Evolutionary conservation across 2,329 filamentous ascomycete species (phyloP).

Genomic region (Ophiostoma australiae): DNA sequence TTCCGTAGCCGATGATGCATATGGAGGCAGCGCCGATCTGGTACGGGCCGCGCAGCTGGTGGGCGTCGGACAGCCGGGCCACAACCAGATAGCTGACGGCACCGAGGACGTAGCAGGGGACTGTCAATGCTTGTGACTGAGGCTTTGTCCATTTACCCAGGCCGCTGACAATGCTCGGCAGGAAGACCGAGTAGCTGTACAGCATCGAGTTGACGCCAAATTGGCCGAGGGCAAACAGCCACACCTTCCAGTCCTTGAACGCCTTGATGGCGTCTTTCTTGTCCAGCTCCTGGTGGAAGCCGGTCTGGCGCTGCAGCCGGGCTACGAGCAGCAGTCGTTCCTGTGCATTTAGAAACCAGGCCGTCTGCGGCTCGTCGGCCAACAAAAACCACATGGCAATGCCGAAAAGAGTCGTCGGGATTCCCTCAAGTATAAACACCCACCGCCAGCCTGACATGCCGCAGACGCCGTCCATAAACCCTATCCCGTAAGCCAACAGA

Average conservation of each 20-base stretch:
- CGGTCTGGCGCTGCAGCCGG: slow-evolving; percentile 18
- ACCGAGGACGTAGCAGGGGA: slow-evolving; percentile 34
- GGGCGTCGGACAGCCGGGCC: slow-evolving; percentile 31
- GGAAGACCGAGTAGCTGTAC: slow-evolving; percentile 32
- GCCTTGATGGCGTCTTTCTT: slow-evolving; percentile 11
- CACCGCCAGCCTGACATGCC: slow-evolving; percentile 39
- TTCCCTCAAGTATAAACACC: slow-evolving; percentile 51
- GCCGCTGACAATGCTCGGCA: slow-evolving; percentile 36
- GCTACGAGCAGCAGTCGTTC: slow-evolving; percentile 18
- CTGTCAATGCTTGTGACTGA: slow-evolving; percentile 30
- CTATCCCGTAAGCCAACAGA: slow-evolving; percentile 36
- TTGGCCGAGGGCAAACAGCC: slow-evolving; percentile 29
- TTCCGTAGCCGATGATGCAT: slow-evolving; percentile 46
- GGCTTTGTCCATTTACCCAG: slow-evolving; percentile 31
- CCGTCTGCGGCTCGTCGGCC: slow-evolving; percentile 32
- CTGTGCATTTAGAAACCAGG: slow-evolving; percentile 22
- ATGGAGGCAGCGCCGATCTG: slow-evolving; percentile 42
- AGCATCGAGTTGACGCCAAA: slow-evolving; percentile 34
- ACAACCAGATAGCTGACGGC: slow-evolving; percentile 30
- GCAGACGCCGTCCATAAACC: slow-evolving; percentile 37
- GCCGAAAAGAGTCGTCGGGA: slow-evolving; percentile 41
- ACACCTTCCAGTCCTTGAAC: slow-evolving; percentile 19
- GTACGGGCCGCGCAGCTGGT: slow-evolving; percentile 54
- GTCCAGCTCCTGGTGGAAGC: slow-evolving; percentile 35
- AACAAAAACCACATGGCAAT: slow-evolving; percentile 45